These are phyloP conservation scores for Phytophthora constricta DNA, from an alignment of 352 stramenopile genomes.

Conservation along the genomic window DNA sequence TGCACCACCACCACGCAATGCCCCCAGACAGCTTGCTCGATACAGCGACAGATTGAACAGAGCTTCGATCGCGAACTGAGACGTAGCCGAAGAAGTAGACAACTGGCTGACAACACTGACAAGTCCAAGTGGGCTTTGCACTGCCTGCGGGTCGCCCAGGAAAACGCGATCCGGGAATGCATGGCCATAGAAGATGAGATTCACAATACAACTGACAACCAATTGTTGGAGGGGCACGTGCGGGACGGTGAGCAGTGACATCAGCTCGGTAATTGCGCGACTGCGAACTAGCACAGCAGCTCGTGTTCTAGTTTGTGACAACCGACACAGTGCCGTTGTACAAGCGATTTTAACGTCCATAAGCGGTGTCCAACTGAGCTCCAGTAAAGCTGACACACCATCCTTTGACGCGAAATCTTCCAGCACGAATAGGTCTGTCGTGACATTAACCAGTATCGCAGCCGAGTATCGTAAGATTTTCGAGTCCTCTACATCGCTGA, in stretches of 20 bases:
- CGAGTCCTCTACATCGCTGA: slow-evolving; percentile 68
- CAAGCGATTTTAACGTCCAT: slow-evolving; percentile 77
- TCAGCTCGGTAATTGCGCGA: slow-evolving; percentile 65
- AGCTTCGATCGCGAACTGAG: slow-evolving; percentile 65
- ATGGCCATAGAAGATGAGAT: slow-evolving; percentile 72
- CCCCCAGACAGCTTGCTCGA: slow-evolving; percentile 55
- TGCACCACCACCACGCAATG: slow-evolving; percentile 60
- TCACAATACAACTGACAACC: slow-evolving; percentile 69
- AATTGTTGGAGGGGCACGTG: slow-evolving; percentile 64
- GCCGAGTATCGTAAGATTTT: slow-evolving; percentile 67
- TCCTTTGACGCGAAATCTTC: slow-evolving; percentile 64
- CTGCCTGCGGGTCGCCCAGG: slow-evolving; percentile 69
- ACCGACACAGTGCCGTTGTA: slow-evolving; percentile 63
- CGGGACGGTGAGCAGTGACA: slow-evolving; percentile 70
- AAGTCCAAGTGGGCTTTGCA: slow-evolving; percentile 71
- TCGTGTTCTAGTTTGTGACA: slow-evolving; percentile 48
- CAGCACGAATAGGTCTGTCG: slow-evolving; percentile 40
- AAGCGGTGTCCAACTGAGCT: slow-evolving; percentile 71
- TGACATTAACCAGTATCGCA: slow-evolving; percentile 71
- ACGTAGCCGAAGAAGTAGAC: slow-evolving; percentile 36
- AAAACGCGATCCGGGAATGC: slow-evolving; percentile 77
- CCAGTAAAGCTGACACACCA: slow-evolving; percentile 66
- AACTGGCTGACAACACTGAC: slow-evolving; percentile 72
- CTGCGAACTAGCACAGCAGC: slow-evolving; percentile 47
- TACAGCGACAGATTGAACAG: slow-evolving; percentile 81